Percentiles rank a stretch among this genome's conserved stretches.
These are phyloP conservation scores for Rhynchospora pubera DNA, from an alignment of 176 grass and related monocot genomes.

Conservation along the genomic window DNA sequence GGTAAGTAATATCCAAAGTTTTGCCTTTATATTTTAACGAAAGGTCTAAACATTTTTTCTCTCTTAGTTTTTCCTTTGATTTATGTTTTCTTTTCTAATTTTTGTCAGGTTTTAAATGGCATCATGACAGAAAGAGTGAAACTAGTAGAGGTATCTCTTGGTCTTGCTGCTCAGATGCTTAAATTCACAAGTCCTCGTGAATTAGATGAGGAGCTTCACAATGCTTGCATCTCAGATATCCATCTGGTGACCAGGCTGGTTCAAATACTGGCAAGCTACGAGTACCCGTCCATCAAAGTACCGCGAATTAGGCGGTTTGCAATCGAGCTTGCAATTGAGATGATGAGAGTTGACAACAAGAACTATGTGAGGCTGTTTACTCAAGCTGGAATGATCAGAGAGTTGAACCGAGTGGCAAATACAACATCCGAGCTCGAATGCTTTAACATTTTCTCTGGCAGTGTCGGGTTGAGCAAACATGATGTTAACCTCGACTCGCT, in stretches of 20 bases:
- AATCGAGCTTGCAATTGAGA: slow-evolving; percentile 43
- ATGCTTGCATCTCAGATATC: slow-evolving; percentile 24
- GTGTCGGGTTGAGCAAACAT: slow-evolving; percentile 55
- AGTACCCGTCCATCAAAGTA: slow-evolving; percentile 34
- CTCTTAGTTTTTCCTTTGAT: not conserved
- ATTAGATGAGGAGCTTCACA: slow-evolving; percentile 25
- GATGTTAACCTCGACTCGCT: slow-evolving; percentile 27
- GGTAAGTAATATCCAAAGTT: slow-evolving; percentile 16
- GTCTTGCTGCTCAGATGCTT: slow-evolving; percentile 43
- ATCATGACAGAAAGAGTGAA: slow-evolving; percentile 47
- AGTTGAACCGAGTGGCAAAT: slow-evolving; percentile 30
- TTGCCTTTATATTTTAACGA: not conserved
- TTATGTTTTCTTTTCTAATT: not conserved
- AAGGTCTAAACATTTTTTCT: not conserved
- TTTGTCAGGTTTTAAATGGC: slow-evolving; percentile 32
- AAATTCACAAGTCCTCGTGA: slow-evolving; percentile 32
- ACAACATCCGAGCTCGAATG: slow-evolving; percentile 72
- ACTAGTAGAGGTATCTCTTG: slow-evolving; percentile 45
- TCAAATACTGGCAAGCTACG: slow-evolving; percentile 31
- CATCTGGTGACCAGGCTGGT: slow-evolving; percentile 32
- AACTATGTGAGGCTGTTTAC: slow-evolving; percentile 29
- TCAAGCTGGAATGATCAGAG: slow-evolving; percentile 39
- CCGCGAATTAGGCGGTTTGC: slow-evolving; percentile 52
- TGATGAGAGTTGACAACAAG: slow-evolving; percentile 41
- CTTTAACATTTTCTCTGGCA: slow-evolving; percentile 73